phyloP scores from a whole-genome alignment of 331 rosid genomes.

The Ulmus americana region DNA sequence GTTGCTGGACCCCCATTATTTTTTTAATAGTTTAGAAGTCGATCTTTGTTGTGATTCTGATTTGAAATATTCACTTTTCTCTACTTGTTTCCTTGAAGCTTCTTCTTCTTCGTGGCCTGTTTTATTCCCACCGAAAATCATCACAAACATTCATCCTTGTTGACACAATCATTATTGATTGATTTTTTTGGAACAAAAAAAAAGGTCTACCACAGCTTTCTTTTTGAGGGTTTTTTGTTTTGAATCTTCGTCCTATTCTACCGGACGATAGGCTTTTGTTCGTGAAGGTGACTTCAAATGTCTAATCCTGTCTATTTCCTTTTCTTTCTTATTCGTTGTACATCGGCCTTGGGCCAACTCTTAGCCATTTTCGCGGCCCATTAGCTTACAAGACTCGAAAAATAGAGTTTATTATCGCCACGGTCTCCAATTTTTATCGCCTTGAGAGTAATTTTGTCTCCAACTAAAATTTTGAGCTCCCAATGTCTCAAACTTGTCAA shows the following conservation, averaged over 20 bases:
- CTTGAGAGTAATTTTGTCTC: too few relatives aligned
- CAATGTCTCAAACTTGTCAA: too few relatives aligned
- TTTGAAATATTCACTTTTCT: not conserved
- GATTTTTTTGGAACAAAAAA: constrained; percentile 7
- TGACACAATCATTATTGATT: constrained; percentile 17
- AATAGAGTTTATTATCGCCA: too few relatives aligned
- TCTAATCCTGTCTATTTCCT: too few relatives aligned
- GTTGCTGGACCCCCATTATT: too few relatives aligned
- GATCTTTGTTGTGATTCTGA: too few relatives aligned
- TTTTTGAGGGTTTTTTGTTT: not conserved
- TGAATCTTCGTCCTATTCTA: too few relatives aligned
- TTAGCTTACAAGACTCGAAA: not conserved
- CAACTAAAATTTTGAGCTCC: too few relatives aligned
- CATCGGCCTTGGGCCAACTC: not conserved
- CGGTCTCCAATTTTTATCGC: too few relatives aligned
- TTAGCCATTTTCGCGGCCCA: not conserved
- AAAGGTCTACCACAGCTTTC: not conserved
- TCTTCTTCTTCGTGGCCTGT: constrained; percentile 21
- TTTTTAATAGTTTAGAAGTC: too few relatives aligned
- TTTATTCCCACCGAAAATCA: constrained; percentile 15
- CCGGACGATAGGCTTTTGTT: not conserved
- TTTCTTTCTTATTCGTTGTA: not conserved
- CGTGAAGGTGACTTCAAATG: not conserved
- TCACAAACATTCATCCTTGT: constrained; percentile 7
- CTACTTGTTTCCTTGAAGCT: constrained; percentile 39